These are phyloP conservation scores for Arxiozyma bovina DNA, from an alignment of 1,139 yeast species.

Conservation along the genomic window DNA sequence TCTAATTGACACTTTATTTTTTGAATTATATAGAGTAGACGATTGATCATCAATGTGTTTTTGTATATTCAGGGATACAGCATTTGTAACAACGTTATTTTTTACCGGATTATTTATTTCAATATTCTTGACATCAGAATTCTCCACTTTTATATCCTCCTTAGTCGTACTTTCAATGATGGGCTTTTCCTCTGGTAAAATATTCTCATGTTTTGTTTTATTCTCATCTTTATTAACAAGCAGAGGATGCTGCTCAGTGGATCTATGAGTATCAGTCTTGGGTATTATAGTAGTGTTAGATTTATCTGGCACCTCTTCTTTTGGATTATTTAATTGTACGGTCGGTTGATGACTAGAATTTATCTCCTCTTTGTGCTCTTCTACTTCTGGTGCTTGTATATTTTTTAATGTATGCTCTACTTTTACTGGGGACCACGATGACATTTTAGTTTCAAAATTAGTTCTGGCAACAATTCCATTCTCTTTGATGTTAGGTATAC, in stretches of 20 bases:
- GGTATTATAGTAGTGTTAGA: neutral
- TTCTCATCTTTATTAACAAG: neutral
- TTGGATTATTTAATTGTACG: neutral
- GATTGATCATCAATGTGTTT: neutral
- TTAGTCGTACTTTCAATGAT: neutral
- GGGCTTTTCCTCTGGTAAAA: neutral
- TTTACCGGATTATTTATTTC: neutral
- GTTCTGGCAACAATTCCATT: neutral
- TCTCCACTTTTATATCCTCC: neutral
- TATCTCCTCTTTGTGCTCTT: neutral
- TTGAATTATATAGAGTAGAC: neutral
- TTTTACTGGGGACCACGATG: constrained; percentile 26
- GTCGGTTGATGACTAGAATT: neutral
- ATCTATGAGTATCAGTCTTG: neutral
- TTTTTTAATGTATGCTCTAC: constrained; percentile 16
- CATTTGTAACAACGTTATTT: neutral
- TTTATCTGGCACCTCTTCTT: neutral
- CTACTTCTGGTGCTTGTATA: neutral
- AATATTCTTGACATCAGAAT: neutral
- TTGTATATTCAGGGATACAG: neutral
- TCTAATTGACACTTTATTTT: neutral
- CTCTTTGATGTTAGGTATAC: neutral
- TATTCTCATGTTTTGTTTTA: neutral
- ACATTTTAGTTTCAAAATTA: neutral
- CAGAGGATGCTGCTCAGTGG: neutral